Evolutionary conservation across 129 eudicot species (phyloP).

Genomic region (Artemisia annua): DNA sequence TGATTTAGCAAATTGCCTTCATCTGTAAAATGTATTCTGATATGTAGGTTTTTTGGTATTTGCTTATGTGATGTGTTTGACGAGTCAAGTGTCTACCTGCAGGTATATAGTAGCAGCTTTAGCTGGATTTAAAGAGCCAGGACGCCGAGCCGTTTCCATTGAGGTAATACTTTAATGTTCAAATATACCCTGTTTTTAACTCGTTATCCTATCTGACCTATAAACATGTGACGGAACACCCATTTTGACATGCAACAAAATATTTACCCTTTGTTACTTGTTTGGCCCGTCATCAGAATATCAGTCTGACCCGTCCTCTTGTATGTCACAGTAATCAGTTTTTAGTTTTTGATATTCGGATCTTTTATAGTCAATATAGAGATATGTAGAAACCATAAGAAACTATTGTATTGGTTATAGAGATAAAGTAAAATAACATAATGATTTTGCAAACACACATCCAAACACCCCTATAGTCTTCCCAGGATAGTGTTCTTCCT

Average conservation of each 20-base stretch:
- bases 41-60: neutral
- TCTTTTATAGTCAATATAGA: neutral
- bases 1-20: too few relatives aligned
- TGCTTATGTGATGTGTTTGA: constrained; percentile 6
- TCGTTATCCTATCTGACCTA: neutral
- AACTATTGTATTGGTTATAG: too few relatives aligned
- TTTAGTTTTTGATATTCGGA: neutral
- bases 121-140: constrained; percentile 68
- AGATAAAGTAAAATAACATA: too few relatives aligned
- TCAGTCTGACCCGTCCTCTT: neutral
- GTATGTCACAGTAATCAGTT: neutral
- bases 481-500: too few relatives aligned
- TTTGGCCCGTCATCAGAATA: neutral
- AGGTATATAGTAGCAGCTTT: constrained; percentile 73
- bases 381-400: neutral
- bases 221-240: constrained; percentile 5
- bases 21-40: too few relatives aligned
- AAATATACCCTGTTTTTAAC: neutral
- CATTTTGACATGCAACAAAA: neutral
- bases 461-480: too few relatives aligned
- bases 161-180: constrained; percentile 48
- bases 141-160: constrained; percentile 75
- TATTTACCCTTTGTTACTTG: constrained; percentile 4
- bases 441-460: too few relatives aligned
- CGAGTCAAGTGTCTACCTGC: constrained; percentile 29